Conservation (phyloP, 1,284 basidiomycete species). For the Trametes versicolor region DNA sequence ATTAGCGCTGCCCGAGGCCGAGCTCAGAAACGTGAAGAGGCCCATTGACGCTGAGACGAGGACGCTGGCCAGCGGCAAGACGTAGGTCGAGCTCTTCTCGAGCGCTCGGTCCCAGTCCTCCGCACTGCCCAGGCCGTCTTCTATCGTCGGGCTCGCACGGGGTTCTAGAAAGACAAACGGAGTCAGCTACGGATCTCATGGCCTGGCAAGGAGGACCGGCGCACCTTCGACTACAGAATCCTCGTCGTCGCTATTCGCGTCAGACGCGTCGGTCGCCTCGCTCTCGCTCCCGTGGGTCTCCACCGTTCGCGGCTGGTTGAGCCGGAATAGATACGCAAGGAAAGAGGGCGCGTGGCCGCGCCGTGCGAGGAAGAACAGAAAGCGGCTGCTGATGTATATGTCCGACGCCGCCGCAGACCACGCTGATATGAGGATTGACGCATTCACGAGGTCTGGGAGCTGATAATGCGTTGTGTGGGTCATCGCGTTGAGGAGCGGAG, state of each 20-base stretch:
- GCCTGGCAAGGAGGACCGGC: not conserved
- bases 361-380: conserved; percentile 58
- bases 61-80: conserved; percentile 41
- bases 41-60: conserved; percentile 39
- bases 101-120: conserved; percentile 1
- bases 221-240: conserved; percentile 9
- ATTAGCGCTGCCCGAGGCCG: conserved; percentile 25
- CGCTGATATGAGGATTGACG: conserved; percentile 55
- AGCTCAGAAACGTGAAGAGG: conserved; percentile 39
- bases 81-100: conserved; percentile 30
- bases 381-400: conserved; percentile 61
- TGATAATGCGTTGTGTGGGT: conserved; percentile 6
- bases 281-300: conserved; percentile 13
- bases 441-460: conserved; percentile 62
- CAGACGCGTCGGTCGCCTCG: conserved; percentile 20
- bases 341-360: conserved; percentile 54
- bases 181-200: not conserved
- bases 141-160: not conserved
- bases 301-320: conserved; percentile 22
- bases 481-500: not conserved
- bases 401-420: conserved; percentile 63
- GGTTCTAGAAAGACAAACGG: not conserved
- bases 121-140: conserved; percentile 8
- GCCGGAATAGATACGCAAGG: conserved; percentile 38
- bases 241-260: conserved; percentile 21